phyloP scores from a whole-genome alignment of 345 rosid genomes.

The Erucastrum elatum region DNA sequence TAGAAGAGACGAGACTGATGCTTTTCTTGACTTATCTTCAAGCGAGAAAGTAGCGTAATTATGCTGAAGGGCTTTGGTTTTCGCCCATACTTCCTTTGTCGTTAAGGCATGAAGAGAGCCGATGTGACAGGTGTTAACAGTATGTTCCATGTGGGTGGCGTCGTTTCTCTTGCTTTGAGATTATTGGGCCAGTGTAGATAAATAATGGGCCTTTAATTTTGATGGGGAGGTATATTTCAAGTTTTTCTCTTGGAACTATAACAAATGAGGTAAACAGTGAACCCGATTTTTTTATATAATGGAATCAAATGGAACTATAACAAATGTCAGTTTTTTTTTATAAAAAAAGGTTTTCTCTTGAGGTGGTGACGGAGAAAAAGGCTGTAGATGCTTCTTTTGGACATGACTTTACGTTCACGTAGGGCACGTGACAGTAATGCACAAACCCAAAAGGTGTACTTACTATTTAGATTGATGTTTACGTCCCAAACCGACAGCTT shows the following conservation, averaged over 20 bases:
- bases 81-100: conserved; percentile 27
- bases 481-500: conserved; percentile 36
- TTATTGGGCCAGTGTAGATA: conserved; percentile 1
- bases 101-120: conserved; percentile 12
- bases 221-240: background rate
- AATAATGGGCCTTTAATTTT: background rate
- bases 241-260: no score
- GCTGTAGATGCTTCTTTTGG: background rate
- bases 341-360: background rate
- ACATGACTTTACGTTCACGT: background rate
- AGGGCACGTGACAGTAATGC: background rate
- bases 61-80: background rate
- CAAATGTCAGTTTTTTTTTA: no score
- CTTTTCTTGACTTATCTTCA: conserved; percentile 8
- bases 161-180: background rate
- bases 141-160: background rate
- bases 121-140: conserved; percentile 17
- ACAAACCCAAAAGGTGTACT: conserved; percentile 9
- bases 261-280: no score
- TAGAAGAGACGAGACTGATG: background rate
- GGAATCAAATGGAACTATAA: no score
- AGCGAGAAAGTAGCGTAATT: background rate
- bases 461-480: conserved; percentile 19
- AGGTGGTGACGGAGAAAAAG: background rate
- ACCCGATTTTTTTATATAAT: no score